Conservation (phyloP, 208 protist genomes). For the Vickermania spadyakhi region DNA sequence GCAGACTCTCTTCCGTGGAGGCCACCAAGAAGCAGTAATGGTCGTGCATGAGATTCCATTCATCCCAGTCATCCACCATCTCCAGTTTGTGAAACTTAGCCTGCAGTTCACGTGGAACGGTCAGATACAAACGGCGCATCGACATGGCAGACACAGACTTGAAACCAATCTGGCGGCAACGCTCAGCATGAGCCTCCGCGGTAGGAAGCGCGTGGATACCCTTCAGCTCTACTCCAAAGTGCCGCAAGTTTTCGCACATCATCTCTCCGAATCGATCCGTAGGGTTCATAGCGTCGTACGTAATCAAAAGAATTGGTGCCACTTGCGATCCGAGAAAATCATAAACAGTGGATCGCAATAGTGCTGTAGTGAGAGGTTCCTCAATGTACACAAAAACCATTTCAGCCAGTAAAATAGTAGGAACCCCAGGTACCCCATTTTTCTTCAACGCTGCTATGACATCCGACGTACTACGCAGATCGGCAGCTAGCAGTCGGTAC, state of each 20-base stretch:
- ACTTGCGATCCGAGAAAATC: slow-evolving; percentile 26
- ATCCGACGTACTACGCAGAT: slow-evolving; percentile 46
- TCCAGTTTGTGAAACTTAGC: slow-evolving; percentile 70
- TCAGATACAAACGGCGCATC: slow-evolving; percentile 74
- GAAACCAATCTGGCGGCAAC: slow-evolving; percentile 61
- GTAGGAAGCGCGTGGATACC: slow-evolving; percentile 72
- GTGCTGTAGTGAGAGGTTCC: slow-evolving; percentile 39
- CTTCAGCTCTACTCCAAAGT: slow-evolving; percentile 48
- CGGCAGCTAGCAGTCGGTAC: slow-evolving; percentile 48
- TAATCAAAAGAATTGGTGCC: slow-evolving; percentile 34
- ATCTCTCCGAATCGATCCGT: slow-evolving; percentile 82
- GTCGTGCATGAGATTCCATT: slow-evolving; percentile 90
- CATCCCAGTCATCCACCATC: slow-evolving; percentile 90
- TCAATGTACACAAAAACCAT: slow-evolving; percentile 90
- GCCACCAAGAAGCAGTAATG: slow-evolving; percentile 87
- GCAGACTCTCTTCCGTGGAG: slow-evolving; percentile 27
- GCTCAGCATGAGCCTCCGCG: slow-evolving; percentile 49
- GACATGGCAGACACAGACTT: slow-evolving; percentile 40
- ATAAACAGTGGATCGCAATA: slow-evolving; percentile 39
- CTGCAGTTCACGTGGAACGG: slow-evolving; percentile 53
- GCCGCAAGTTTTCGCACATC: slow-evolving; percentile 75
- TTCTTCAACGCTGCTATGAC: slow-evolving; percentile 34
- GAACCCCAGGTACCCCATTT: slow-evolving; percentile 25
- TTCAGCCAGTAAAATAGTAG: slow-evolving; percentile 79
- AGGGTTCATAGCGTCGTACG: slow-evolving; percentile 82